Conservation (phyloP, 306 rosid species). For the Begonia masoniana region DNA sequence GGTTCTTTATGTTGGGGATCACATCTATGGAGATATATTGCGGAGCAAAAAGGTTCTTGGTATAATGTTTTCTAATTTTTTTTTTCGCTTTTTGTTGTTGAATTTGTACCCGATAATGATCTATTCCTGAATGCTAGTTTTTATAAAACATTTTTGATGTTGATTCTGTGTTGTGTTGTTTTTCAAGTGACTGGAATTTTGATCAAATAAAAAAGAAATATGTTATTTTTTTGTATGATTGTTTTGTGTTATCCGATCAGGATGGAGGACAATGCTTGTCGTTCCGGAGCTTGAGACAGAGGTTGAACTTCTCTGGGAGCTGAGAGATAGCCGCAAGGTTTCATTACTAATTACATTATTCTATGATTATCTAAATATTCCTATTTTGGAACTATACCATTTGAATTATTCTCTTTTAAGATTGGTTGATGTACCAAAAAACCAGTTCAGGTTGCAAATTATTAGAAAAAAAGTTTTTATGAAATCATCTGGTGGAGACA, state of each 20-base stretch:
- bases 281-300: conserved; percentile 94
- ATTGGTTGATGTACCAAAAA: too few relatives aligned
- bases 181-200: too few relatives aligned
- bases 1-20: conserved; percentile 99
- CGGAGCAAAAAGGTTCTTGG: conserved; percentile 98
- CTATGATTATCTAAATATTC: too few relatives aligned
- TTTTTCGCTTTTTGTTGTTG: background rate
- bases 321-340: conserved; percentile 82
- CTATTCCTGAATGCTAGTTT: background rate
- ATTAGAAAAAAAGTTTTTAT: too few relatives aligned
- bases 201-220: background rate
- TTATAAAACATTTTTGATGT: background rate
- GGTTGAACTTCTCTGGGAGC: conserved; percentile 73
- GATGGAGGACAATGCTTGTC: conserved; percentile 99
- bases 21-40: conserved; percentile 91
- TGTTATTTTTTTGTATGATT: background rate
- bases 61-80: conserved; percentile 22
- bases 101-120: background rate
- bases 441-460: too few relatives aligned
- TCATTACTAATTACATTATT: background rate
- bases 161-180: background rate
- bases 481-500: too few relatives aligned
- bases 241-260: conserved; percentile 16
- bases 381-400: background rate
- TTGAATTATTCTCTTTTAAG: background rate